Percentiles rank a stretch among this genome's conserved stretches.
phyloP scores from a whole-genome alignment of 768 basidiomycete species.

The Leccinum barrowsii region DNA sequence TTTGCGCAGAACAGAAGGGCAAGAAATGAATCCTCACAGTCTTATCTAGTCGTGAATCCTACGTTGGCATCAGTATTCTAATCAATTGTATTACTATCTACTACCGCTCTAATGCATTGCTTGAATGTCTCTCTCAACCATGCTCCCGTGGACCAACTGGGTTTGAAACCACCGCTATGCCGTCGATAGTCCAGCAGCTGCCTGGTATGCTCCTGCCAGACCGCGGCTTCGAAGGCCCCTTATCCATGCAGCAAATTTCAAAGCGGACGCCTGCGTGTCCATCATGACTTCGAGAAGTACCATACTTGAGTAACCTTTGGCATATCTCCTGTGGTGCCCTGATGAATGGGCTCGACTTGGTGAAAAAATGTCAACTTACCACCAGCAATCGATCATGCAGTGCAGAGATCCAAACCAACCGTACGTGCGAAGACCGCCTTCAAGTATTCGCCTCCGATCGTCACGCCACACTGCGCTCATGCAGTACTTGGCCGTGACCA shows the following conservation, averaged over 20 bases:
- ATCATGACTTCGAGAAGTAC: conserved; percentile 55
- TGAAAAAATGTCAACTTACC: conserved; percentile 43
- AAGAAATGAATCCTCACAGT: conserved; percentile 13
- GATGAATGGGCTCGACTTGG: background rate
- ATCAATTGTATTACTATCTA: conserved; percentile 2
- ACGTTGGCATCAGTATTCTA: background rate
- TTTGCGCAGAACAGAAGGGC: conserved; percentile 35
- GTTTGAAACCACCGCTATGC: background rate
- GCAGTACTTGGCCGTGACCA: conserved; percentile 90
- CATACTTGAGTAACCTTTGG: conserved; percentile 48
- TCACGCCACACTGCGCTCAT: conserved; percentile 74
- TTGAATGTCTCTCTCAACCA: background rate
- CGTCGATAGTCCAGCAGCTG: conserved; percentile 63
- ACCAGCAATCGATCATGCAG: conserved; percentile 65
- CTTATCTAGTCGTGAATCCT: background rate
- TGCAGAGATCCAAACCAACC: conserved; percentile 46
- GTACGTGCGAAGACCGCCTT: conserved; percentile 45
- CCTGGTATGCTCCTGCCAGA: conserved; percentile 62
- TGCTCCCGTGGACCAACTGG: background rate
- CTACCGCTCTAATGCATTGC: background rate
- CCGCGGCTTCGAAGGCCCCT: conserved; percentile 57
- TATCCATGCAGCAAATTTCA: conserved; percentile 62
- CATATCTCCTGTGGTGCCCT: conserved; percentile 50
- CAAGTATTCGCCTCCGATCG: conserved; percentile 51
- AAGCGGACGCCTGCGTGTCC: conserved; percentile 56